Percentiles rank a stretch among this genome's conserved stretches.
Evolutionary conservation across 257 asterid genomes (phyloP).

Genomic region (Nyctanthes arbortristis): DNA sequence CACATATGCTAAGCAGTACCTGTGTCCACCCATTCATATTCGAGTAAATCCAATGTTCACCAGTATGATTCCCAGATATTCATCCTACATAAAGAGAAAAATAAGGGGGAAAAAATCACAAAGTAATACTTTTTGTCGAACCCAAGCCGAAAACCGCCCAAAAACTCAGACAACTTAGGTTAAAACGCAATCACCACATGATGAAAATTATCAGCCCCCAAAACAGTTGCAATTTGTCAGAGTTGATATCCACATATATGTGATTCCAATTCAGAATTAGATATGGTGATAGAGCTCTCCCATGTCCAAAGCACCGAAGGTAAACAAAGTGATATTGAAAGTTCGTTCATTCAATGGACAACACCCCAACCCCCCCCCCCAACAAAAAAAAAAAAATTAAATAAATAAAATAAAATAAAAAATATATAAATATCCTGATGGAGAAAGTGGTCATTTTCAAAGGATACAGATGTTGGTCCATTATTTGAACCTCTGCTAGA

Average conservation of each 20-base stretch:
- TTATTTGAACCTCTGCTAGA: neutral
- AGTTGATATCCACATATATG: neutral
- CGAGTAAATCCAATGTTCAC: neutral
- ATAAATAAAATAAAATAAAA: no score
- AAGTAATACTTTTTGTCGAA: neutral
- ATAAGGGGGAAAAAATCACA: neutral
- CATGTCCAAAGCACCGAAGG: neutral
- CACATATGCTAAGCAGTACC: neutral
- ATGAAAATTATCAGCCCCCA: neutral
- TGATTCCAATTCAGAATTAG: neutral
- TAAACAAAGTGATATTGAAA: neutral
- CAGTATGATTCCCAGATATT: neutral
- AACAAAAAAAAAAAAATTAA: no score
- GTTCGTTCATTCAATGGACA: no score
- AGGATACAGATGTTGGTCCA: constrained; percentile 6
- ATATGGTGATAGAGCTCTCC: neutral
- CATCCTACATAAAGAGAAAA: neutral
- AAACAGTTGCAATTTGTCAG: neutral
- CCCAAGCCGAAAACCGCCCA: neutral
- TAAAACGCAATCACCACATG: neutral
- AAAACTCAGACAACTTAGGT: neutral
- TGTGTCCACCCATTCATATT: neutral
- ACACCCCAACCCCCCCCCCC: no score
- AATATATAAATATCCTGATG: no score
- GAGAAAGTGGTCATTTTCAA: neutral